A percentile compares a stretch with the other conserved stretches of the same genome.
These are phyloP conservation scores for Stereocaulon alpinum DNA, from an alignment of 495 filamentous ascomycete genomes.

Conservation along the genomic window DNA sequence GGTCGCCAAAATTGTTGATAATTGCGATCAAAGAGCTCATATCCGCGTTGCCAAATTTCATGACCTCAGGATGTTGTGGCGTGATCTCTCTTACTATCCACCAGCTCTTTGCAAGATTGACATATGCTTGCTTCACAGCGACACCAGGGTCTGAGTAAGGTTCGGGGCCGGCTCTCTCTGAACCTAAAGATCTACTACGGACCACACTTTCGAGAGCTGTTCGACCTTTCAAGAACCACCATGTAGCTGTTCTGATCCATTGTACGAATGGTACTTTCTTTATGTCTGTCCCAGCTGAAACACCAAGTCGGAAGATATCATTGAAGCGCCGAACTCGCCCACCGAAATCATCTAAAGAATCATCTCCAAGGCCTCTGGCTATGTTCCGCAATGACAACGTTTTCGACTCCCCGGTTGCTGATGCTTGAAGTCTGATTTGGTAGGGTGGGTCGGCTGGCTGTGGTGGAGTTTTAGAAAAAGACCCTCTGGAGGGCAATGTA, in stretches of 20 bases:
- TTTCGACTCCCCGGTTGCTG: background rate
- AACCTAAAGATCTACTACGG: slow-evolving; percentile 30
- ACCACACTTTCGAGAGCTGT: slow-evolving; percentile 60
- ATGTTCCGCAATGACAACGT: slow-evolving; percentile 17
- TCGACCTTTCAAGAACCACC: slow-evolving; percentile 83
- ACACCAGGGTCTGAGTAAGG: background rate
- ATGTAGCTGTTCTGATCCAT: slow-evolving; percentile 59
- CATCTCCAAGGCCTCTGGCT: slow-evolving; percentile 40
- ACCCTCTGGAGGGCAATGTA: background rate
- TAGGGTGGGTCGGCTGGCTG: background rate
- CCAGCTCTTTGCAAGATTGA: slow-evolving; percentile 71
- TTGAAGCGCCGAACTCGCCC: slow-evolving; percentile 54
- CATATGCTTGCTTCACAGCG: slow-evolving; percentile 47
- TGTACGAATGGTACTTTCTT: slow-evolving; percentile 47
- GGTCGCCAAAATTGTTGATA: slow-evolving; percentile 39
- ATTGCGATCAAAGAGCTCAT: slow-evolving; percentile 36
- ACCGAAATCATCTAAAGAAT: slow-evolving; percentile 58
- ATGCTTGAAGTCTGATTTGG: background rate
- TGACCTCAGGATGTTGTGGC: slow-evolving; percentile 41
- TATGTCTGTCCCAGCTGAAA: slow-evolving; percentile 58
- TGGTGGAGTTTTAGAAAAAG: background rate
- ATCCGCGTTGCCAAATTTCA: slow-evolving; percentile 36
- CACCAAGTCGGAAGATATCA: slow-evolving; percentile 57
- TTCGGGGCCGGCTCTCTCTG: background rate
- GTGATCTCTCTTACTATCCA: slow-evolving; percentile 68